Base-by-base conservation (phyloP, 371 early-diverging fungal genomes). In the Lichtheimia ornata region DNA sequence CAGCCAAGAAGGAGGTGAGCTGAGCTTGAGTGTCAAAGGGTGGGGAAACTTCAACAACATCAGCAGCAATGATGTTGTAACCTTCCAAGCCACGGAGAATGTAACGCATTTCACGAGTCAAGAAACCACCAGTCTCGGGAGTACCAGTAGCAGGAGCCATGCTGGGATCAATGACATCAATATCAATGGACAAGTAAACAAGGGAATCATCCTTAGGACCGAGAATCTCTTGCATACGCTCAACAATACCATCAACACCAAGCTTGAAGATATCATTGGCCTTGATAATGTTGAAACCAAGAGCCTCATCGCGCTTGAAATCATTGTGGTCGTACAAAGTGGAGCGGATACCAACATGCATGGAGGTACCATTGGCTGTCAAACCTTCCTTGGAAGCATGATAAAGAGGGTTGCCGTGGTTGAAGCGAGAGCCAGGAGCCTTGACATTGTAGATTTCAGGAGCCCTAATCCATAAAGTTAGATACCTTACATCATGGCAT, bases 131-230 rank as follows among this genome's bases (percentile, higher is more conserved):
- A n/a, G 73, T 66, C 53, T 82, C 83, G n/a, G 79, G 77, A 14
- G 83, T 82, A 15, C 83, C 81, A 13, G 79, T 79, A 4, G 77
- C 83, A 44, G 83, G 83, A 14, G 83, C 83, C 65, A 74, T 73
- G 51, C 74, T 73, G 14, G 83, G 83, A 57, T 82, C 80, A 59
- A 82, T 65, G 1, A 78, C 78, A 66, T 82, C 83, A 55, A 82
- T 82, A 56, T 82, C 83, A 56, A 82, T 70, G 2, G 82, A 81
- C 11, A 82, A 54, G 55, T 82, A 82, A 0, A 81, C 70, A 14
- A 71, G 55, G 3, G 64, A 65, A 22, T 81, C 72, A 20, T 55
- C 56, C 49, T 64, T 59, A 3, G 67, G 55, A 3, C 81, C 81
- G 14, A 82, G 55, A 5, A 75, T 65, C 49, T 79, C 68, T n/a